Evolutionary conservation across 2,329 filamentous ascomycete genomes (phyloP).

Genomic region (Aspergillus thermomutatus): DNA sequence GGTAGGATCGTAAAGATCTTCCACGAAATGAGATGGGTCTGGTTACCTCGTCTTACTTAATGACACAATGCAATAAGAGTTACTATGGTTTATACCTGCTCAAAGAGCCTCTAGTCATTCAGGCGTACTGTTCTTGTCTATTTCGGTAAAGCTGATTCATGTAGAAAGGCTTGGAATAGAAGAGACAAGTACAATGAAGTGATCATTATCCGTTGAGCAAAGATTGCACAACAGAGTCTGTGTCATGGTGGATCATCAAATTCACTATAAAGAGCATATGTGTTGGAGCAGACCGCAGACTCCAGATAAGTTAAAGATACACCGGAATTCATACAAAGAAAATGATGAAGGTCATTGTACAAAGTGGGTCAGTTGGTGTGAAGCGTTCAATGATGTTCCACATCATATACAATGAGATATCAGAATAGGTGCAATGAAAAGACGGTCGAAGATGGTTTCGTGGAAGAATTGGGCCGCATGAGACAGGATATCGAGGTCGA

Average conservation of each 20-base stretch:
- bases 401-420: neutral
- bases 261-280: neutral
- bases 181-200: conserved; percentile 6
- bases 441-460: neutral
- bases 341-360: neutral
- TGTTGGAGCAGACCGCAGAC: neutral
- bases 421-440: neutral
- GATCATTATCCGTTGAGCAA: neutral
- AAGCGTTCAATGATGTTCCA: neutral
- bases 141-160: neutral
- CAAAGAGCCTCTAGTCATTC: neutral
- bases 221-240: conserved; percentile 9
- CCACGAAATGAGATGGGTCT: neutral
- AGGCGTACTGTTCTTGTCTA: neutral
- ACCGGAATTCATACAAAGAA: neutral
- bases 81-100: neutral
- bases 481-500: neutral
- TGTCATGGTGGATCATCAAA: conserved; percentile 18
- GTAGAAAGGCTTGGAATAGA: neutral
- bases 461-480: neutral
- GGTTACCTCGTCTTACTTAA: neutral
- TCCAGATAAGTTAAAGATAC: neutral
- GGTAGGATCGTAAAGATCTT: neutral
- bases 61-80: neutral
- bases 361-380: neutral